These are phyloP conservation scores for Symmetrospora coprosmae DNA, from an alignment of 768 basidiomycete species.

Conservation along the genomic window DNA sequence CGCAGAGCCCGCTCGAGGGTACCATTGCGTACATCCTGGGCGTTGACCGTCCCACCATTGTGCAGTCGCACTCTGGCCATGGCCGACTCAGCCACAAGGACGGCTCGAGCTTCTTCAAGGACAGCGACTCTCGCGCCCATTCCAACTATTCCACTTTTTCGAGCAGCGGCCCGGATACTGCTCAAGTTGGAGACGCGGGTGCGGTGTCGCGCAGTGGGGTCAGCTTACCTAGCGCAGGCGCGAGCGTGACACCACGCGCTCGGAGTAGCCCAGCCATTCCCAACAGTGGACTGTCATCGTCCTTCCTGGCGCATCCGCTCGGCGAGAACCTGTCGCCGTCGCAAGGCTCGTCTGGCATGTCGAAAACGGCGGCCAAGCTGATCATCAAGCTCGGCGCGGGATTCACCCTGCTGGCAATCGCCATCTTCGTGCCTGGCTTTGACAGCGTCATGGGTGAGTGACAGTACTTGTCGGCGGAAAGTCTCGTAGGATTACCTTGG, in stretches of 20 bases:
- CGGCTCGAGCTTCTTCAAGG: constrained; percentile 1
- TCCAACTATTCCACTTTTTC: constrained; percentile 6
- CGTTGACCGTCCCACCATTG: too few relatives aligned
- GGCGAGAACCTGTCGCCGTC: not conserved
- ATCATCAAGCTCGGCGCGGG: constrained; percentile 18
- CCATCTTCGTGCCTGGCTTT: constrained; percentile 28
- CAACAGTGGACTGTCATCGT: not conserved
- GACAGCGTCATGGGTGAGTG: constrained; percentile 22
- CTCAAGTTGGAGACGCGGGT: not conserved
- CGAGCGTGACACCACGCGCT: not conserved
- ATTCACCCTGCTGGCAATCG: constrained; percentile 8
- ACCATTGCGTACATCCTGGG: constrained; percentile 67
- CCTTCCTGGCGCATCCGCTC: not conserved
- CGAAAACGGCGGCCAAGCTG: not conserved
- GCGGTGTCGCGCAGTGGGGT: not conserved
- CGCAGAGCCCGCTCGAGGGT: constrained; percentile 56
- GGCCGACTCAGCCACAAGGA: not conserved
- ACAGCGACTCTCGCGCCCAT: not conserved
- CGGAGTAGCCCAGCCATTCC: not conserved
- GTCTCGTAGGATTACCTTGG: not conserved
- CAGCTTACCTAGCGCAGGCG: not conserved
- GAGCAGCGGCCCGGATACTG: not conserved
- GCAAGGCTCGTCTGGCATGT: not conserved
- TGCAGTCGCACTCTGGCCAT: too few relatives aligned
- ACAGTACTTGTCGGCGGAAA: not conserved